phyloP scores from a whole-genome alignment of 768 basidiomycete species.

The Pholiota microspora region DNA sequence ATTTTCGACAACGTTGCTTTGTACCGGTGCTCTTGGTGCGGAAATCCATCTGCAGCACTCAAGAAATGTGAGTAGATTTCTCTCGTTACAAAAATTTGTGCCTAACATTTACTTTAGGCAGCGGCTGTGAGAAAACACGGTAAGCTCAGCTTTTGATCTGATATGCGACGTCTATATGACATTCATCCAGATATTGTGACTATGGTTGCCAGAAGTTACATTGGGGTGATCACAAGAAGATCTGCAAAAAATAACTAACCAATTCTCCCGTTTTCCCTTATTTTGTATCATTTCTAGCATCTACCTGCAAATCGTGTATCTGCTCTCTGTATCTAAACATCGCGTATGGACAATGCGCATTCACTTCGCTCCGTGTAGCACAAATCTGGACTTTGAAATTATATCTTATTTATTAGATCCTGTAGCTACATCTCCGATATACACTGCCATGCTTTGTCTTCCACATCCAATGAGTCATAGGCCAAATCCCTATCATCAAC shows the following conservation, averaged over 20 bases:
- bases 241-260: conserved; percentile 18
- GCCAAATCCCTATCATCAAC: too few species aligned
- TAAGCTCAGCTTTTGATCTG: neutral
- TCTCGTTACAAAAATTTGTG: too few species aligned
- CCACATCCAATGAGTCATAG: too few species aligned
- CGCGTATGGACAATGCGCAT: too few species aligned
- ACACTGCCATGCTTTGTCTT: too few species aligned
- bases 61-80: conserved; percentile 21
- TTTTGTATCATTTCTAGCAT: neutral
- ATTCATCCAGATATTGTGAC: conserved; percentile 21
- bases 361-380: too few species aligned
- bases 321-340: neutral
- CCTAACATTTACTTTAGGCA: conserved; percentile 20
- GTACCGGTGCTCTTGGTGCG: conserved; percentile 64
- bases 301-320: neutral
- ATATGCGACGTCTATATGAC: neutral
- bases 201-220: conserved; percentile 24
- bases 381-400: too few species aligned
- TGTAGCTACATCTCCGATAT: too few species aligned
- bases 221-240: conserved; percentile 22
- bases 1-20: conserved; percentile 48
- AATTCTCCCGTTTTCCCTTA: neutral
- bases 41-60: conserved; percentile 46
- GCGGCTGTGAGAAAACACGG: conserved; percentile 24
- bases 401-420: too few species aligned